phyloP scores from a whole-genome alignment of 2,329 filamentous ascomycete genomes.

The Whalleya microplaca region DNA sequence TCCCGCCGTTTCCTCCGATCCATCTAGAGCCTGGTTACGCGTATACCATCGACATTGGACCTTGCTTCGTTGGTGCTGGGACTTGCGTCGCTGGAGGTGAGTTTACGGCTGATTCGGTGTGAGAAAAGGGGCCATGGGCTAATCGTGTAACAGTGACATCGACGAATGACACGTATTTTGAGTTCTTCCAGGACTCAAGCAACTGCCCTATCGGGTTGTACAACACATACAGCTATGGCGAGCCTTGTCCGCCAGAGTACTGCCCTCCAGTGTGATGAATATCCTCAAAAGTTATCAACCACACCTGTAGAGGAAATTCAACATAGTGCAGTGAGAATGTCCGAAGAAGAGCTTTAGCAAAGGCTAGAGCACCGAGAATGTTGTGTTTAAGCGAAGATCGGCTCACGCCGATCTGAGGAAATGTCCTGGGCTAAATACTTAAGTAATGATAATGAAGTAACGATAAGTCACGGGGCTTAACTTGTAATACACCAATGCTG shows the following conservation, averaged over 20 bases:
- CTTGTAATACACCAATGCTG: too few species aligned
- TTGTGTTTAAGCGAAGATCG: too few species aligned
- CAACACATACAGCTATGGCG: conserved; percentile 34
- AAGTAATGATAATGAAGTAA: too few species aligned
- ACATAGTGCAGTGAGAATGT: too few species aligned
- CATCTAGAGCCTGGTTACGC: conserved; percentile 40
- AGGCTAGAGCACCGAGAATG: too few species aligned
- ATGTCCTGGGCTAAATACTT: too few species aligned
- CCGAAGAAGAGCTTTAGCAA: too few species aligned
- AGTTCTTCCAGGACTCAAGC: conserved; percentile 34
- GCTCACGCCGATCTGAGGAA: too few species aligned
- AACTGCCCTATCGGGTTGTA: conserved; percentile 38
- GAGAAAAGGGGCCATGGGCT: background rate
- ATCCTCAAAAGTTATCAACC: background rate
- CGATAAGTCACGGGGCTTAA: too few species aligned
- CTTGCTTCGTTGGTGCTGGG: conserved; percentile 35
- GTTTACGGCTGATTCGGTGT: background rate
- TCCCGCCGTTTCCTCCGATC: conserved; percentile 35
- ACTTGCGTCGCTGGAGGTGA: conserved; percentile 37
- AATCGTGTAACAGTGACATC: conserved; percentile 30
- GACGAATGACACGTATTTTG: conserved; percentile 38
- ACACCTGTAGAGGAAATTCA: background rate
- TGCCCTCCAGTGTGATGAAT: background rate
- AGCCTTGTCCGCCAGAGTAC: conserved; percentile 25
- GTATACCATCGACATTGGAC: conserved; percentile 38